Conservation (phyloP, 2,329 filamentous ascomycete species). For the Ophiocordyceps polyrhachis-furcata region DNA sequence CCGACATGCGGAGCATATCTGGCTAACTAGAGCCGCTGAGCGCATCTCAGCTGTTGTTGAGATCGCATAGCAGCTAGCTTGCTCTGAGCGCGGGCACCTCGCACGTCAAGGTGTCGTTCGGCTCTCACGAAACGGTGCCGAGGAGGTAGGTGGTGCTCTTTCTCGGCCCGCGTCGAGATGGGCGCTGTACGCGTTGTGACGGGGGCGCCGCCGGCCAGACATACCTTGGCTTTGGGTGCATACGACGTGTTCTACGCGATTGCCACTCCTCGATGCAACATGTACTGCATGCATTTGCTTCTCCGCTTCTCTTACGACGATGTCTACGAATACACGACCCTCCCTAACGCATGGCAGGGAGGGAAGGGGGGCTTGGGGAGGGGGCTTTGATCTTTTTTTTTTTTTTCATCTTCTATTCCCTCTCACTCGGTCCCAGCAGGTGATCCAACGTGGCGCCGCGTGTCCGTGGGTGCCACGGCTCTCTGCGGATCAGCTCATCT, state of each 20-base stretch:
- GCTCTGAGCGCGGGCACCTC: neutral
- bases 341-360: neutral
- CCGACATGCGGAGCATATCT: slow-evolving; percentile 19
- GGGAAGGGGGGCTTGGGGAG: neutral
- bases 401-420: too few species aligned
- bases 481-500: too few species aligned
- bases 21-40: slow-evolving; percentile 10
- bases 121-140: neutral
- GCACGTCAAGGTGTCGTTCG: neutral
- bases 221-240: neutral
- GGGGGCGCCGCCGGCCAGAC: neutral
- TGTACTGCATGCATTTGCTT: neutral
- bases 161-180: neutral
- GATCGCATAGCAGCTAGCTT: slow-evolving; percentile 9
- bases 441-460: neutral
- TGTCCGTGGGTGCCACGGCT: too few species aligned
- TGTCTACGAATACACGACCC: neutral
- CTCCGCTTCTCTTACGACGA: neutral
- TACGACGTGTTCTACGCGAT: neutral
- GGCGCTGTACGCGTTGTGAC: neutral
- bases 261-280: neutral
- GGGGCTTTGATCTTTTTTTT: neutral
- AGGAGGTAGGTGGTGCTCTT: neutral
- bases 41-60: slow-evolving; percentile 10
- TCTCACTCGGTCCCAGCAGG: neutral